A percentile compares a stretch with the other conserved stretches of the same genome.
phyloP scores from a whole-genome alignment of 805 yeast genomes.

The Clavispora carvajalis region DNA sequence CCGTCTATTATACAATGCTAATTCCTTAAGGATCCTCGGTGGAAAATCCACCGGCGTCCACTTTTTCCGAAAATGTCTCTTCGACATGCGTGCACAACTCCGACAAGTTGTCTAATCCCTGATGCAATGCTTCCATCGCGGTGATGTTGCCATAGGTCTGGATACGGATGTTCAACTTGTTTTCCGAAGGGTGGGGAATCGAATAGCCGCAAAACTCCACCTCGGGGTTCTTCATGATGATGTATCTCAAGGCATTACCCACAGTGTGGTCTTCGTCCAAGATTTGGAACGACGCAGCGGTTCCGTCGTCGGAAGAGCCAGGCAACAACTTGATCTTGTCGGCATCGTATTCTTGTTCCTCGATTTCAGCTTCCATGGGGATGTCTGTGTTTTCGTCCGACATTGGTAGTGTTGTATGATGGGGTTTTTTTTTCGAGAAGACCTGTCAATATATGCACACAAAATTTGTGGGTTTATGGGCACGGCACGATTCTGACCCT shows the following conservation, averaged over 20 bases:
- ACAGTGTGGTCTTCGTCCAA: constrained; percentile 93
- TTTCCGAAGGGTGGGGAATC: constrained; percentile 96
- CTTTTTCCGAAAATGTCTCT: constrained; percentile 64
- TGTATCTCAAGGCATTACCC: constrained; percentile 89
- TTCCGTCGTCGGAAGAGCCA: constrained; percentile 88
- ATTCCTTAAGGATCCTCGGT: constrained; percentile 42
- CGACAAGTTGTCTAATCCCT: constrained; percentile 81
- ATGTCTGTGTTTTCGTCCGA: constrained; percentile 17
- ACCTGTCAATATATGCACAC: constrained; percentile 1
- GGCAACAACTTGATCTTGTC: constrained; percentile 68
- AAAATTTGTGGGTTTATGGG: background rate
- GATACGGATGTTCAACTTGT: constrained; percentile 81
- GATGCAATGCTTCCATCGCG: constrained; percentile 88
- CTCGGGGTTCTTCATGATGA: constrained; percentile 95
- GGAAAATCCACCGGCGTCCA: constrained; percentile 50
- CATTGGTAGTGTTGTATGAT: constrained; percentile 5
- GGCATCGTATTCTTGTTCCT: constrained; percentile 44
- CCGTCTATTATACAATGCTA: constrained; percentile 1
- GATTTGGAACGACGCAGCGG: constrained; percentile 92
- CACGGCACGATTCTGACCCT: background rate
- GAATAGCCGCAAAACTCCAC: constrained; percentile 98
- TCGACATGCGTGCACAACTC: constrained; percentile 83
- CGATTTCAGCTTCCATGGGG: constrained; percentile 21
- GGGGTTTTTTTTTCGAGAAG: constrained; percentile 1
- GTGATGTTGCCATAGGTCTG: constrained; percentile 86